Conservation (phyloP, 768 basidiomycete genomes). For the Termitomyces sp. region DNA sequence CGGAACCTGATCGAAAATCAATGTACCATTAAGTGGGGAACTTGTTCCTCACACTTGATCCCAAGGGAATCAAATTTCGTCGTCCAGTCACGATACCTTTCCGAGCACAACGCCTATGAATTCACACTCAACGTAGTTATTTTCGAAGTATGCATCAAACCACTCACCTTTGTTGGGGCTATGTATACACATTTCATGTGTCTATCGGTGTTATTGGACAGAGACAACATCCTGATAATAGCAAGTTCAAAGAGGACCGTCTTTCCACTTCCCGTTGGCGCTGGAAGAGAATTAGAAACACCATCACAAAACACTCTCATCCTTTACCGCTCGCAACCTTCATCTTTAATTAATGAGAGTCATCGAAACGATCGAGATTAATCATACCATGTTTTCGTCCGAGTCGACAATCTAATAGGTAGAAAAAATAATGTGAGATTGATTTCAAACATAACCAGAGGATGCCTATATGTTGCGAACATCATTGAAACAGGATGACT, state of each 20-base stretch:
- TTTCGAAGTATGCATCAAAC: not conserved
- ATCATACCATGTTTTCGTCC: constrained; percentile 61
- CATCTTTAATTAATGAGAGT: not conserved
- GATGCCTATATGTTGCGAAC: constrained; percentile 37
- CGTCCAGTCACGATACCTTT: constrained; percentile 82
- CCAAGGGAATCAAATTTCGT: constrained; percentile 74
- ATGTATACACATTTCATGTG: constrained; percentile 82
- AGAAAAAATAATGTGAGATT: not conserved
- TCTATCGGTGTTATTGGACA: constrained; percentile 30
- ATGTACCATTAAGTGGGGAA: not conserved
- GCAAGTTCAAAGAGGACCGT: constrained; percentile 93
- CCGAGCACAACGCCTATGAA: constrained; percentile 78
- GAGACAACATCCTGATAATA: constrained; percentile 69
- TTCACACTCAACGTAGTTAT: not conserved
- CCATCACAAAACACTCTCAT: not conserved
- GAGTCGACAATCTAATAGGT: constrained; percentile 48
- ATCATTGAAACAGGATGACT: constrained; percentile 76
- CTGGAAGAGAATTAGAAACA: constrained; percentile 33
- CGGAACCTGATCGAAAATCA: constrained; percentile 53
- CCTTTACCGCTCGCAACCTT: constrained; percentile 72
- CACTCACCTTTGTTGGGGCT: constrained; percentile 80
- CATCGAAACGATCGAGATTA: not conserved
- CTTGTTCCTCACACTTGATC: constrained; percentile 56
- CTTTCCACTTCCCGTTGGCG: constrained; percentile 96
- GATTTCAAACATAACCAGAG: not conserved